phyloP scores from a whole-genome alignment of 768 basidiomycete genomes.

The Neoboletus brunneissimus region DNA sequence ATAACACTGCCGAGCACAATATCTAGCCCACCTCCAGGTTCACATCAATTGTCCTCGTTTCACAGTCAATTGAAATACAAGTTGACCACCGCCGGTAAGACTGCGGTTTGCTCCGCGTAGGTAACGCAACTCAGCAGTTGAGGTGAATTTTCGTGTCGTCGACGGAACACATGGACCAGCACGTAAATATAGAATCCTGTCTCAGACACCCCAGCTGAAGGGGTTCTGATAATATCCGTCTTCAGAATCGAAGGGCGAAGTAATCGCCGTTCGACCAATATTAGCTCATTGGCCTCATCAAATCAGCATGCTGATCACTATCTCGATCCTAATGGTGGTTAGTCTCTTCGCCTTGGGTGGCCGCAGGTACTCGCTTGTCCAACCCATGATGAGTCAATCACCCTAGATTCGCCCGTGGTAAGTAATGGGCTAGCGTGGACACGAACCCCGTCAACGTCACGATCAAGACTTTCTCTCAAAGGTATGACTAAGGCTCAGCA shows the following conservation, averaged over 20 bases:
- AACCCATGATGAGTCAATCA: background rate
- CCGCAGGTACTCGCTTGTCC: background rate
- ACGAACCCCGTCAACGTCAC: background rate
- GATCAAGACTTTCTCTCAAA: background rate
- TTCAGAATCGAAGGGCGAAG: background rate
- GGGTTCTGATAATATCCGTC: background rate
- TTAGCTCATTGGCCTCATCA: background rate
- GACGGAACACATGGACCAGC: background rate
- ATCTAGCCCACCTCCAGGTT: background rate
- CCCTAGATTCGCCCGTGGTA: background rate
- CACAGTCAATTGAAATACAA: background rate
- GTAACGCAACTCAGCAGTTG: background rate
- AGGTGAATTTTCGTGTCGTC: background rate
- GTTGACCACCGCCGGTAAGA: background rate
- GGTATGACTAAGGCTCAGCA: background rate
- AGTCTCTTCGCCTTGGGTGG: background rate
- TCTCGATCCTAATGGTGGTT: background rate
- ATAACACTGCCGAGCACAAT: background rate
- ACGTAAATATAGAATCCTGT: background rate
- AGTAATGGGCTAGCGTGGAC: background rate
- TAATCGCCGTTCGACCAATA: background rate
- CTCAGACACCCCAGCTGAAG: background rate
- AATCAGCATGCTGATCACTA: conserved; percentile 1
- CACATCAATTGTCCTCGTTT: conserved; percentile 7
- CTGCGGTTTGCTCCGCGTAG: background rate